Evolutionary conservation across 805 yeast genomes (phyloP).

Genomic region (Metschnikowia noctiluminum): DNA sequence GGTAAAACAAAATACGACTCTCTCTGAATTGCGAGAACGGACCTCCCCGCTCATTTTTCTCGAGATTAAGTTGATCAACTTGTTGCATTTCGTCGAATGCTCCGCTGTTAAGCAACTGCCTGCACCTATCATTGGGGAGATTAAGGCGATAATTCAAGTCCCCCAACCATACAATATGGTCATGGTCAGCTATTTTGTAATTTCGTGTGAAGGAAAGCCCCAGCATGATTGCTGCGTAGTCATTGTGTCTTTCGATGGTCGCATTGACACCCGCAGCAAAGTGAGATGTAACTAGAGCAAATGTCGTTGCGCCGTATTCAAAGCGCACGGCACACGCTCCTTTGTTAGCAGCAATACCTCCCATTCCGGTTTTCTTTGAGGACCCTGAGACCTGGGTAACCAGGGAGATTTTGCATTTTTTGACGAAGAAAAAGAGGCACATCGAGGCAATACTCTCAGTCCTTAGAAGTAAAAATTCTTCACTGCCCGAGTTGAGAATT

Average conservation of each 20-base stretch:
- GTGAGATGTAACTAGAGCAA: conserved; percentile 87
- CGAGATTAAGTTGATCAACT: conserved; percentile 75
- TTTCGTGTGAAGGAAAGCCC: conserved; percentile 81
- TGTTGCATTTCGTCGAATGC: conserved; percentile 53
- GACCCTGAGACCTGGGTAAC: conserved; percentile 90
- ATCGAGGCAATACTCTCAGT: conserved; percentile 76
- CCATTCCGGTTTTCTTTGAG: conserved; percentile 91
- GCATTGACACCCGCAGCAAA: conserved; percentile 89
- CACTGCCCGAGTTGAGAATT: conserved; percentile 51
- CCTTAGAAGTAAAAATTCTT: conserved; percentile 58
- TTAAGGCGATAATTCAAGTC: conserved; percentile 85
- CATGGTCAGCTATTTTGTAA: conserved; percentile 74
- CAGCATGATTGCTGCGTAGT: conserved; percentile 68
- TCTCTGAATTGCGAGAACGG: conserved; percentile 78
- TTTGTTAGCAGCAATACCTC: conserved; percentile 96
- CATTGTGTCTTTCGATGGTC: conserved; percentile 79
- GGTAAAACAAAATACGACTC: conserved; percentile 70
- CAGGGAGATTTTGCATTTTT: conserved; percentile 31
- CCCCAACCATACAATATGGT: conserved; percentile 88
- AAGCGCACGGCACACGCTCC: conserved; percentile 95
- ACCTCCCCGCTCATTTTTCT: conserved; percentile 53
- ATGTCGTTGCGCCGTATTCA: conserved; percentile 68
- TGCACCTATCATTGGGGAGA: conserved; percentile 69
- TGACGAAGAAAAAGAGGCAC: conserved; percentile 61
- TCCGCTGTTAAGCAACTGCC: conserved; percentile 46